phyloP scores from a whole-genome alignment of 75 land plant genomes.

The Pseudotsuga menziesii region DNA sequence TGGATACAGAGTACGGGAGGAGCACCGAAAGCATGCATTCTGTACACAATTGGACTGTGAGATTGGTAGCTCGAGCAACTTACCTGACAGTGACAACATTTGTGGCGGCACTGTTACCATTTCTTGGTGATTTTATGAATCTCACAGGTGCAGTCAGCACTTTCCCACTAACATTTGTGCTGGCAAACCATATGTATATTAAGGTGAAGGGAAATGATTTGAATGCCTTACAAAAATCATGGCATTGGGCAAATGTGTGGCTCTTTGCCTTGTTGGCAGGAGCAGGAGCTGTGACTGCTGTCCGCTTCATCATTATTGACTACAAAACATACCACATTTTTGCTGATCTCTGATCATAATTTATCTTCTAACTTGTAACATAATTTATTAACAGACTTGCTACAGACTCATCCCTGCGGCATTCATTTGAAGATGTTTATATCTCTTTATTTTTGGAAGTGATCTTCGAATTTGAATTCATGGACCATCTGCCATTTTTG shows the following conservation, averaged over 20 bases:
- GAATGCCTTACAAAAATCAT: conserved; percentile 28
- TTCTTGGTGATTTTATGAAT: conserved; percentile 80
- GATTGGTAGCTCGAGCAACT: conserved; percentile 54
- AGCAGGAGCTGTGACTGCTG: conserved; percentile 46
- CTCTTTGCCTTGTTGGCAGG: conserved; percentile 41
- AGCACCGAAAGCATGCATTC: conserved; percentile 33
- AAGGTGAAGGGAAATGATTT: conserved; percentile 47
- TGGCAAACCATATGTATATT: conserved; percentile 84
- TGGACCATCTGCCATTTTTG: too few species aligned
- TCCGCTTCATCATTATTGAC: conserved; percentile 60
- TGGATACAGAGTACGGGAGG: conserved; percentile 62
- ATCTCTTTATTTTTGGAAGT: too few species aligned
- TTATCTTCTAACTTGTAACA: background rate
- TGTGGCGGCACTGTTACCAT: conserved; percentile 67
- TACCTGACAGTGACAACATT: conserved; percentile 60
- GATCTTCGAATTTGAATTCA: too few species aligned
- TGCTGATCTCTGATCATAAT: conserved; percentile 42
- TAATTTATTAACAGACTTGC: too few species aligned
- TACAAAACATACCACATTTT: conserved; percentile 63
- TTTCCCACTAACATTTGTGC: conserved; percentile 70
- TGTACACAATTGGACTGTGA: conserved; percentile 33
- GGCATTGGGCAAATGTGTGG: conserved; percentile 80
- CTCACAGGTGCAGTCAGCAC: conserved; percentile 75
- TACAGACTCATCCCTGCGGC: too few species aligned
- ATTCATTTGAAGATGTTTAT: too few species aligned